A percentile compares a stretch with the other conserved stretches of the same genome.
Evolutionary conservation across 305 asterid genomes (phyloP).

Genomic region (Fraxinus greggii): DNA sequence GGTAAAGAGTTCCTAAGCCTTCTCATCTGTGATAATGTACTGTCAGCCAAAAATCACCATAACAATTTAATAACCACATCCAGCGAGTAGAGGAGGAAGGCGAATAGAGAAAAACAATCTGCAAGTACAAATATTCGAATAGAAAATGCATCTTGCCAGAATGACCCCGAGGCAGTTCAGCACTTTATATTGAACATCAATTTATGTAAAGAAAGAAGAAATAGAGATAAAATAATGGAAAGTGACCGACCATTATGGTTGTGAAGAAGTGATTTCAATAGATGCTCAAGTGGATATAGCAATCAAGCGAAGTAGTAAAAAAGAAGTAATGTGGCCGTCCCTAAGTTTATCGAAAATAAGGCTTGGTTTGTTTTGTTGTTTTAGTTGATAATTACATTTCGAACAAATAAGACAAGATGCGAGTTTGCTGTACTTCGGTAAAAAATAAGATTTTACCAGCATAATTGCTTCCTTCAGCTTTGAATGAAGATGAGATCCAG

Average conservation of each 20-base stretch:
- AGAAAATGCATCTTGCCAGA: background rate
- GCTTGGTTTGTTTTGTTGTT: background rate
- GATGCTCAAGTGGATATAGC: background rate
- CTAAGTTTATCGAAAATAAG: background rate
- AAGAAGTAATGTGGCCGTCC: background rate
- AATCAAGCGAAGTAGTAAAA: background rate
- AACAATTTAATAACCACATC: background rate
- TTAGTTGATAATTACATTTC: background rate
- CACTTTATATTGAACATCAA: background rate
- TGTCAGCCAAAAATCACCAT: background rate
- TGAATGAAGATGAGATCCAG: slow-evolving; percentile 81
- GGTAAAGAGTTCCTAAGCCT: background rate
- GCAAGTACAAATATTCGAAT: background rate
- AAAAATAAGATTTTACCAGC: slow-evolving; percentile 50
- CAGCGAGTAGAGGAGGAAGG: background rate
- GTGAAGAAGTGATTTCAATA: background rate
- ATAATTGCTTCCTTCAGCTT: slow-evolving; percentile 79
- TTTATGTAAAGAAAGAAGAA: background rate
- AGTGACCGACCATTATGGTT: background rate
- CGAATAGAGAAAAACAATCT: background rate
- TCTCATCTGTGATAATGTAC: background rate
- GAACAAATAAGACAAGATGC: background rate
- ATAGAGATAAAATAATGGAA: background rate
- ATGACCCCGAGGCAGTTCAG: background rate
- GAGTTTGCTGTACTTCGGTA: background rate